Evolutionary conservation across 129 eudicot species (phyloP), one percentile per base, ranked within the genome.

Genomic region (Silybum marianum): DNA sequence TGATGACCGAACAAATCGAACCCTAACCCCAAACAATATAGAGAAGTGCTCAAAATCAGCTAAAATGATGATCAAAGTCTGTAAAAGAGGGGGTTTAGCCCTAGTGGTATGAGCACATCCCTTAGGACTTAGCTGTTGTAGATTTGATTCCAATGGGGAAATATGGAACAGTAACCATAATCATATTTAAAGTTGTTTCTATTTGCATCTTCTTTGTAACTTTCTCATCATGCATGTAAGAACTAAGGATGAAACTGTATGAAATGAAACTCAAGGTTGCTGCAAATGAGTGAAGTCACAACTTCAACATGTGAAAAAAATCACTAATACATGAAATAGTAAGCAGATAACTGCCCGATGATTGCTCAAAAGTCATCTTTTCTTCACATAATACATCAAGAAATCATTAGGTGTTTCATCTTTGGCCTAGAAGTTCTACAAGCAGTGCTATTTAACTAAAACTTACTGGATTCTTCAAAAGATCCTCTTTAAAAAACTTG

Each of bases 401-500:
- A 48, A 73, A 42, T 70, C 73, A 70, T 4, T 42, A 39, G 73
- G 67, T 60, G 51, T 25, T 36, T 46, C 48, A 19, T 38, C 14
- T 72, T 38, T 21, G 6, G 14, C 28, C 7, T 32, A 8, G 34
- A n/a, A 46, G 7, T 10, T 9, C 3, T 48, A 39, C 24, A 46
- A 69, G 48, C 14, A 48, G 54, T 79, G 58, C 14, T n/a, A 70
- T 79, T 32, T 51, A 60, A 60, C 86, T 39, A 22, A 62, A 80
- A 91, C 95, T 88, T 87, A 96, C 99, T 68, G 99, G 99, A 83
- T 90, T 93, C 95, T 90, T 90, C 71, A 96, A 82, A 72, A 96
- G 92, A 79, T 96, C 99, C 36, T 91, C 99, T 83, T 96, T 96
- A 58, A 96, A 96, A 46, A 80, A 84, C 85, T 88, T 89, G 86